Base-by-base conservation (phyloP, 306 rosid genomes). In the Delonix regia region DNA sequence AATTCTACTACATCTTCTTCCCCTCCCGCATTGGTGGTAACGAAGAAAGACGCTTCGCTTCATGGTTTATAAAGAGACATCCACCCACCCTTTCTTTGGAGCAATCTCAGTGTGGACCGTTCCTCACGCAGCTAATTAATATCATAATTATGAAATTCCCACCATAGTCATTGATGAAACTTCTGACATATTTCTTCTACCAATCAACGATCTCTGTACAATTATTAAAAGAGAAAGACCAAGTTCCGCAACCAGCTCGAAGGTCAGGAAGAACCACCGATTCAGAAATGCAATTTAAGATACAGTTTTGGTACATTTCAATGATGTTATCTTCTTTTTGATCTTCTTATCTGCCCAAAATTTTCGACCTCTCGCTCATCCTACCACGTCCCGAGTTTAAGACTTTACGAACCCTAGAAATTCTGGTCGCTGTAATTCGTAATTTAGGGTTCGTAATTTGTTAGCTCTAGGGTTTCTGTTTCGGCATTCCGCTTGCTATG, bases 401-500 rank as follows among this genome's bases (percentile, higher is more conserved):
- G 10, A 4, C 19, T 45, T 3, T 2, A 4, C 22, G 48, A 79
- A 61, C 83, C 78, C 83, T 51, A 51, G 49, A 49, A 24, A 33
- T 67, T 33, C 27, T 15, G 18, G 22, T 25, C 24, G 41, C 39
- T 12, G 55, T 1, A 41, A 7, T 6, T 48, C 53, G 5, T 16
- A 51, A n/a, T n/a, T 71, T 78, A 45, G 87, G 84, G 71, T 83
- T 83, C 57, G 11, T 4, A 19, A 39, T 39, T 53, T 30, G 13
- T 34, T 28, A 48, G 44, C 67, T 81, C 81, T 69, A 27, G 85
- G 77, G 81, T 55, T 55, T 30, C 44, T 18, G 52, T 71, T 55
- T 57, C 7, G 12, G 62, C 44, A 3, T 33, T 53, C 18, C 33
- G 21, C 0, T 16, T 63, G 45, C 45, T 4, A 93, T 95, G 99